A percentile compares a stretch with the other conserved stretches of the same genome.
Evolutionary conservation across 169 alveolate species (phyloP).

Genomic region (Plasmodium berghei): DNA sequence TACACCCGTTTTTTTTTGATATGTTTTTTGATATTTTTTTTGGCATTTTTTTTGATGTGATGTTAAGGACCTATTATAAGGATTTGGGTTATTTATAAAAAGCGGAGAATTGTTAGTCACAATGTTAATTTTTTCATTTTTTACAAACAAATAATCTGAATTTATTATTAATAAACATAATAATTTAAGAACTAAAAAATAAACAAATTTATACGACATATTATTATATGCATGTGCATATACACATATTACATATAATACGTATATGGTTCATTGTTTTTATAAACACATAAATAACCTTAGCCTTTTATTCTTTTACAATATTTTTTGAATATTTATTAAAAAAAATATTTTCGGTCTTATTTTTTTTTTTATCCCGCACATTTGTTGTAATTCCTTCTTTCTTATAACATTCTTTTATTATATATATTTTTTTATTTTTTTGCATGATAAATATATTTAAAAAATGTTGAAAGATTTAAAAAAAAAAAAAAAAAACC

Average conservation of each 20-base stretch:
- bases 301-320: neutral
- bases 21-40: too few species aligned
- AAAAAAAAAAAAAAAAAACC: too few species aligned
- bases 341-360: neutral
- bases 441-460: too few species aligned
- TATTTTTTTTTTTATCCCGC: too few species aligned
- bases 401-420: too few species aligned
- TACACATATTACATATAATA: neutral
- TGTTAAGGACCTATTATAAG: too few species aligned
- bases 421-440: too few species aligned
- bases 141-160: constrained; percentile 18
- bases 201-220: constrained; percentile 56
- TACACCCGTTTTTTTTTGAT: too few species aligned
- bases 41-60: too few species aligned
- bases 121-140: constrained; percentile 24
- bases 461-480: too few species aligned
- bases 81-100: constrained; percentile 16
- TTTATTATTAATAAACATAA: constrained; percentile 13
- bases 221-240: constrained; percentile 17
- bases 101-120: constrained; percentile 5
- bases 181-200: constrained; percentile 18
- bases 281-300: neutral
- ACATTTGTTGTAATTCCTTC: too few species aligned
- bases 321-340: neutral
- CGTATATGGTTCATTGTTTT: too few species aligned